A percentile compares a stretch with the other conserved stretches of the same genome.
Conservation (phyloP, 2,329 filamentous ascomycete genomes). For the Didymella glomerata region DNA sequence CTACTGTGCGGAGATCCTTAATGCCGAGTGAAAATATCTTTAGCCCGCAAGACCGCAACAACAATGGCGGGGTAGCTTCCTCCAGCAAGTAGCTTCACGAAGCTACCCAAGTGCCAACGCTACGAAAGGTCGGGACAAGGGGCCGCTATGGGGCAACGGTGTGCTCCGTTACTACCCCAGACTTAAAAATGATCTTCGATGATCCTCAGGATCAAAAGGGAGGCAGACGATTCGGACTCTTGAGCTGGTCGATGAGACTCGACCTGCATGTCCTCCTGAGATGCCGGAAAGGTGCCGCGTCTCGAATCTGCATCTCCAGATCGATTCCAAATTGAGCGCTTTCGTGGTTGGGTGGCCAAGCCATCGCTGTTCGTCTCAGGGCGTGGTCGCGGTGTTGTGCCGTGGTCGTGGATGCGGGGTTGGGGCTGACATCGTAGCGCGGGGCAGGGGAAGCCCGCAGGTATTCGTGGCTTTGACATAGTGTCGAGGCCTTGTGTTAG, state of each 20-base stretch:
- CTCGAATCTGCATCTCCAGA: conserved; percentile 3
- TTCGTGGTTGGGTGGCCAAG: conserved; percentile 11
- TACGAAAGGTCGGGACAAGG: conserved; percentile 4
- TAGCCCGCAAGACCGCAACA: conserved; percentile 21
- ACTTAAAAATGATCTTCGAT: background rate
- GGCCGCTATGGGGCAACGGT: conserved; percentile 4
- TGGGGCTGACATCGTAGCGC: conserved; percentile 16
- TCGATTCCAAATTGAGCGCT: conserved; percentile 1
- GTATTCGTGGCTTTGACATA: conserved; percentile 1
- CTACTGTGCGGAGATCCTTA: conserved; percentile 32
- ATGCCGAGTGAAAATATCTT: conserved; percentile 24
- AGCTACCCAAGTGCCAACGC: background rate
- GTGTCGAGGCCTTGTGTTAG: conserved; percentile 4
- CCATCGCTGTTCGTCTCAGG: background rate
- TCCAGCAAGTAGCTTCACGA: background rate
- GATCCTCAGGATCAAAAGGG: background rate
- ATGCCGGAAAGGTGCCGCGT: background rate
- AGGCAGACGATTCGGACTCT: background rate
- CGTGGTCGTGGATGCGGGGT: conserved; percentile 19
- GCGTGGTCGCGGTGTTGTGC: conserved; percentile 7
- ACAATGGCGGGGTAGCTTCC: conserved; percentile 31
- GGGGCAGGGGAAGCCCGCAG: conserved; percentile 11
- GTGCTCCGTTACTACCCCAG: background rate
- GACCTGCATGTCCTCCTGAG: background rate
- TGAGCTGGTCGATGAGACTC: background rate